Evolutionary conservation across 495 filamentous ascomycete genomes (phyloP).

Genomic region (Podospora sp.): DNA sequence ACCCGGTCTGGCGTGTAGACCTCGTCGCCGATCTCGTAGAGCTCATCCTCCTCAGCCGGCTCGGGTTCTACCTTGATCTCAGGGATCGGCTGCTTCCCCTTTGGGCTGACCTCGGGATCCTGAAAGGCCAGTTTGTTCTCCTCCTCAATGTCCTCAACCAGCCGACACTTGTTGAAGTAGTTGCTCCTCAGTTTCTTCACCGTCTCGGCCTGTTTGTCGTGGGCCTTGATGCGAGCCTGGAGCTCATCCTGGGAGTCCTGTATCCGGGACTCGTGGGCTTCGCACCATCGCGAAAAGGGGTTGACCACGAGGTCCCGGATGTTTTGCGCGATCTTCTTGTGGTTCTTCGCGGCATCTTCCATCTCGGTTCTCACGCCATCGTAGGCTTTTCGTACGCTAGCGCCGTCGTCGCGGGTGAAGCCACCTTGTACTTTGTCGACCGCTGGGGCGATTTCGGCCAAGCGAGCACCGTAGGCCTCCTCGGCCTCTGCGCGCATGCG

Average conservation of each 20-base stretch:
- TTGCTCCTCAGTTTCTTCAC: slow-evolving; percentile 91
- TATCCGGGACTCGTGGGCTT: slow-evolving; percentile 86
- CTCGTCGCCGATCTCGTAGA: slow-evolving; percentile 87
- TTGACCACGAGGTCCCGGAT: slow-evolving; percentile 94
- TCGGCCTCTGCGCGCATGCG: slow-evolving; percentile 96
- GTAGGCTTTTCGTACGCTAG: slow-evolving; percentile 95
- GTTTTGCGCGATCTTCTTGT: slow-evolving; percentile 92
- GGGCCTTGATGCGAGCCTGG: slow-evolving; percentile 82
- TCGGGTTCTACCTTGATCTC: slow-evolving; percentile 62
- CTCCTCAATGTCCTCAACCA: slow-evolving; percentile 95
- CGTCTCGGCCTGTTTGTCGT: slow-evolving; percentile 86
- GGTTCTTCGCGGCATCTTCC: slow-evolving; percentile 85
- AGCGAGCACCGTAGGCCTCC: slow-evolving; percentile 78
- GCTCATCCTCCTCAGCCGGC: slow-evolving; percentile 65
- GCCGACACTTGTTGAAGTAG: slow-evolving; percentile 98
- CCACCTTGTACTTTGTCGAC: slow-evolving; percentile 83
- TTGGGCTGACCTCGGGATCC: slow-evolving; percentile 63
- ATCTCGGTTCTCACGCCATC: slow-evolving; percentile 94
- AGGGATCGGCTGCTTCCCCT: slow-evolving; percentile 51
- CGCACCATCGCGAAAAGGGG: slow-evolving; percentile 93
- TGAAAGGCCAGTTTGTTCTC: slow-evolving; percentile 98
- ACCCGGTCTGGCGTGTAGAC: slow-evolving; percentile 80
- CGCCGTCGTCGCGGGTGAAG: slow-evolving; percentile 91
- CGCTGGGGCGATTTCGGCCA: slow-evolving; percentile 80
- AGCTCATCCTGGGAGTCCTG: slow-evolving; percentile 94